Conservation (phyloP, 164 flowering plant species). For the Cinnamomum chago region DNA sequence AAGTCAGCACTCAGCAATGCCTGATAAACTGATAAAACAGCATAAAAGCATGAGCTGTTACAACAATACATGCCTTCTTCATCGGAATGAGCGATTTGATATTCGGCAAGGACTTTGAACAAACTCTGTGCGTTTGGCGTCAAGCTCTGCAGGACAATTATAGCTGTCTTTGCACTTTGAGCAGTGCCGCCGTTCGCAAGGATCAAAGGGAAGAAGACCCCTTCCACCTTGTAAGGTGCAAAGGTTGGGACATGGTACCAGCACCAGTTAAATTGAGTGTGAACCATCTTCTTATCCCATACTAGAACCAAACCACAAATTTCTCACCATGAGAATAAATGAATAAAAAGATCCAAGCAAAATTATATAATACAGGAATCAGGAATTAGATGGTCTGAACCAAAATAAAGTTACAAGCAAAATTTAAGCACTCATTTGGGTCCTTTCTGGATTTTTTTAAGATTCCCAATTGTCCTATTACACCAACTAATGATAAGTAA, state of each 20-base stretch:
- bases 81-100: constrained; percentile 74
- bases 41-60: neutral
- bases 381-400: too few relatives aligned
- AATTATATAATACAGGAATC: too few relatives aligned
- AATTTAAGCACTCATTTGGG: too few relatives aligned
- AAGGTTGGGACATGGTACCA: constrained; percentile 95
- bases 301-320: constrained; percentile 35
- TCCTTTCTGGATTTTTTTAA: too few relatives aligned
- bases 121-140: constrained; percentile 97
- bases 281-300: constrained; percentile 99
- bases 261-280: constrained; percentile 91
- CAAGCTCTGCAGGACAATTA: constrained; percentile 88
- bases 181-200: constrained; percentile 61
- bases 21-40: constrained; percentile 1
- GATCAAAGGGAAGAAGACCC: constrained; percentile 69
- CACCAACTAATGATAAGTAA: too few relatives aligned
- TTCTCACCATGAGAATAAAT: neutral
- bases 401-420: too few relatives aligned
- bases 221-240: constrained; percentile 83
- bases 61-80: constrained; percentile 64
- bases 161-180: constrained; percentile 83
- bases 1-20: neutral
- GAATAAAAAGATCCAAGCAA: too few relatives aligned
- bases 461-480: too few relatives aligned
- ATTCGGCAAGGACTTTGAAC: constrained; percentile 81